Percentiles rank a stretch among this genome's conserved stretches.
Evolutionary conservation across 192 early-diverging fungal species (phyloP).

Genomic region (Allomyces javanicus): DNA sequence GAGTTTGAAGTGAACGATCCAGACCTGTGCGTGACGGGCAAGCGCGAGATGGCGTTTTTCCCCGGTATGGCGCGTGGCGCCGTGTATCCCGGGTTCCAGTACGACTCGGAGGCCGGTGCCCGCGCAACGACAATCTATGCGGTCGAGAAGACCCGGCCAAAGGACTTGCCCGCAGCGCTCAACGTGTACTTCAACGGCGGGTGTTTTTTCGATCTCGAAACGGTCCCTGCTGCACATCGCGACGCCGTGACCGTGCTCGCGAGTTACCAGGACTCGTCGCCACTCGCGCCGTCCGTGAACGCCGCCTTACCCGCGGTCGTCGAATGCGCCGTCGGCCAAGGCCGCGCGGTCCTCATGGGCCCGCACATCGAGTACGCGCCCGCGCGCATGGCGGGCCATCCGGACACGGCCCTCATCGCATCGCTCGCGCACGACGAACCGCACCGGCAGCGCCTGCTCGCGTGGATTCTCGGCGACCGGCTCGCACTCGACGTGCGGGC

Average conservation of each 20-base stretch:
- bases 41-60: conserved; percentile 52
- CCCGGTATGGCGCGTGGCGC: conserved; percentile 47
- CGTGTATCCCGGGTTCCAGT: conserved; percentile 62
- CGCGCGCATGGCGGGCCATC: conserved; percentile 28
- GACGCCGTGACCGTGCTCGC: neutral
- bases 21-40: conserved; percentile 44
- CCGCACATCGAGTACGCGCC: conserved; percentile 68
- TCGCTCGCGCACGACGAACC: conserved; percentile 23
- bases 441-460: conserved; percentile 22
- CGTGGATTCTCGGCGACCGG: neutral
- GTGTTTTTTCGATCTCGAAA: conserved; percentile 14
- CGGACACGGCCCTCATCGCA: conserved; percentile 23
- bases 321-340: conserved; percentile 40
- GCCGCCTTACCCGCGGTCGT: conserved; percentile 31
- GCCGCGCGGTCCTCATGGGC: conserved; percentile 51
- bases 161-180: neutral
- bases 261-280: neutral
- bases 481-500: too few species aligned
- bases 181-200: conserved; percentile 25
- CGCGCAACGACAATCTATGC: conserved; percentile 30
- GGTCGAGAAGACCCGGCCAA: conserved; percentile 6
- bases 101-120: conserved; percentile 59
- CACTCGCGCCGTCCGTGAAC: neutral
- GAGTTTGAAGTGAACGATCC: conserved; percentile 55
- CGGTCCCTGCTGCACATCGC: neutral